A percentile compares a stretch with the other conserved stretches of the same genome.
Evolutionary conservation across 1,284 basidiomycete genomes (phyloP).

Genomic region (Meira miltonrushii): DNA sequence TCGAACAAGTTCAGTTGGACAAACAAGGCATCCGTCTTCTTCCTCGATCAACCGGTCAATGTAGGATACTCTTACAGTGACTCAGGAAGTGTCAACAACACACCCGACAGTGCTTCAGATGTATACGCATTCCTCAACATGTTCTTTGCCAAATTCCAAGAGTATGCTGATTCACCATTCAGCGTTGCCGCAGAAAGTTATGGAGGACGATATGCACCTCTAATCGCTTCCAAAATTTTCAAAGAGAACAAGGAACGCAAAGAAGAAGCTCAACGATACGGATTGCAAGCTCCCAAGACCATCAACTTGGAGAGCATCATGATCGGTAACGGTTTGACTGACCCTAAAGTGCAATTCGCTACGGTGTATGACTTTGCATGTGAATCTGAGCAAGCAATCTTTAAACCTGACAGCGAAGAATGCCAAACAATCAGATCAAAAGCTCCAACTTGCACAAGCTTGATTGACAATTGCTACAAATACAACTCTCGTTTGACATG

Average conservation of each 20-base stretch:
- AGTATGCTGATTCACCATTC: constrained; percentile 47
- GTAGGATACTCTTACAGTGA: constrained; percentile 82
- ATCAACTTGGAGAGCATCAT: constrained; percentile 47
- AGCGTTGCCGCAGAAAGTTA: constrained; percentile 59
- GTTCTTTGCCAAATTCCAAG: constrained; percentile 62
- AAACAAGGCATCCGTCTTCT: constrained; percentile 63
- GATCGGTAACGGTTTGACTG: constrained; percentile 50
- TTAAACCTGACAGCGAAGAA: constrained; percentile 64
- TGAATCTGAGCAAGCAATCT: constrained; percentile 61
- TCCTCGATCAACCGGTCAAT: constrained; percentile 73
- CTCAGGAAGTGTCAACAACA: constrained; percentile 66
- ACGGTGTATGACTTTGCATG: constrained; percentile 73
- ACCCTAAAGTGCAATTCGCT: constrained; percentile 52
- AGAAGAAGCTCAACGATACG: background rate
- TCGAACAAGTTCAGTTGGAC: constrained; percentile 76
- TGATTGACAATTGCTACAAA: constrained; percentile 54
- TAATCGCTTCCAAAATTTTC: constrained; percentile 45
- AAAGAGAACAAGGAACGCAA: constrained; percentile 45
- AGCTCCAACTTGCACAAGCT: constrained; percentile 66
- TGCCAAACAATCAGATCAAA: constrained; percentile 64
- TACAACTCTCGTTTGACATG: constrained; percentile 56
- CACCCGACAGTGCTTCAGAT: constrained; percentile 70
- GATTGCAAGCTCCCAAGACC: constrained; percentile 25
- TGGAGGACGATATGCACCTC: constrained; percentile 60
- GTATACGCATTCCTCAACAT: constrained; percentile 85